Conservation (phyloP, 2,329 filamentous ascomycete species). For the Blastomyces parvus region DNA sequence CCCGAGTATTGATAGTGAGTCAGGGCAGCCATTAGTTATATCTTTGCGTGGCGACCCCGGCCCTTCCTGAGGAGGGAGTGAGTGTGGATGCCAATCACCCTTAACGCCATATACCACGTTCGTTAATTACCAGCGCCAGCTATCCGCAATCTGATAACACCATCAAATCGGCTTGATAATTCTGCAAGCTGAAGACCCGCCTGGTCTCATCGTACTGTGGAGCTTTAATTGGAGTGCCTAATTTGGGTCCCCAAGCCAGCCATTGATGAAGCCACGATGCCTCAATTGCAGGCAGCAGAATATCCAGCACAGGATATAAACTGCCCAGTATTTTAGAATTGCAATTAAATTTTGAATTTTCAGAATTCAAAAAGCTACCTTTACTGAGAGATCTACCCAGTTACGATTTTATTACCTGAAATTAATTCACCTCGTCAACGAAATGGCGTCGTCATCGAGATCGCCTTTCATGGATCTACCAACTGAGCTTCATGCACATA, state of each 20-base stretch:
- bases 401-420: neutral
- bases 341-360: neutral
- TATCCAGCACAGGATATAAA: neutral
- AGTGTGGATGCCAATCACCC: neutral
- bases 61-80: neutral
- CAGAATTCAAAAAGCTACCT: neutral
- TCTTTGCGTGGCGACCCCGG: neutral
- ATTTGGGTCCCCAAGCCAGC: neutral
- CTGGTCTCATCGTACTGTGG: neutral
- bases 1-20: neutral
- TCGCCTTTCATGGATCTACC: slow-evolving; percentile 45
- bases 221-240: slow-evolving; percentile 2
- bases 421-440: neutral
- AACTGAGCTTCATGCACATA: slow-evolving; percentile 57
- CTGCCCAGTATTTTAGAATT: neutral
- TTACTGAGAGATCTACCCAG: neutral
- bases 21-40: neutral
- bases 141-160: neutral
- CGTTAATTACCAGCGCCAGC: too few relatives aligned
- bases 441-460: neutral
- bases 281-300: slow-evolving; percentile 5
- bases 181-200: neutral
- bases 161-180: neutral
- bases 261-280: neutral
- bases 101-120: neutral